phyloP scores from a whole-genome alignment of 768 basidiomycete species.

The Phanerodontia chrysosporium region DNA sequence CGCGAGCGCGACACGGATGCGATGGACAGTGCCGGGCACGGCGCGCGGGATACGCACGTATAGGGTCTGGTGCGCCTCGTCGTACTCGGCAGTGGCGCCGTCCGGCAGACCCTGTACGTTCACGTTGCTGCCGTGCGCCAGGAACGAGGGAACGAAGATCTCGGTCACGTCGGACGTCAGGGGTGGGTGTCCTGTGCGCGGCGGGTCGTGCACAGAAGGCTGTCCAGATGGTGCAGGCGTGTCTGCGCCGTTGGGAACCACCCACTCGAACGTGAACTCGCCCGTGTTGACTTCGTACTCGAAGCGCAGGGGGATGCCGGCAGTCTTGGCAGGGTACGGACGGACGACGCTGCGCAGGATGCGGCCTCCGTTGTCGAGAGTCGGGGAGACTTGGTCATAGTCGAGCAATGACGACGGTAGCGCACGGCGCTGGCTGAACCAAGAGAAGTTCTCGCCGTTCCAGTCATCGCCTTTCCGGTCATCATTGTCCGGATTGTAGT shows the following conservation, averaged over 20 bases:
- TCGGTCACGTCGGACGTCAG: slow-evolving; percentile 69
- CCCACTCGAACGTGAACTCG: slow-evolving; percentile 63
- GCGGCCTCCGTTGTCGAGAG: slow-evolving; percentile 79
- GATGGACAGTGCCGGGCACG: slow-evolving; percentile 42
- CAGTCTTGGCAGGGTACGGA: slow-evolving; percentile 88
- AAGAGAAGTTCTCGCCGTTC: slow-evolving; percentile 98
- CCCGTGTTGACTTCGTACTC: slow-evolving; percentile 79
- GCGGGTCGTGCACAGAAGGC: slow-evolving; percentile 30
- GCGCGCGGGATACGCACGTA: slow-evolving; percentile 50
- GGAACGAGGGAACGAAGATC: slow-evolving; percentile 68
- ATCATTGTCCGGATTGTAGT: slow-evolving; percentile 85
- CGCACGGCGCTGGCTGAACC: slow-evolving; percentile 70
- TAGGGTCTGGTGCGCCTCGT: slow-evolving; percentile 67
- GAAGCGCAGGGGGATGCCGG: slow-evolving; percentile 73
- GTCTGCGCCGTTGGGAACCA: slow-evolving; percentile 26
- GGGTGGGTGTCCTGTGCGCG: slow-evolving; percentile 33
- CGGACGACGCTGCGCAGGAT: slow-evolving; percentile 78
- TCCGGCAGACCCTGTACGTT: slow-evolving; percentile 51
- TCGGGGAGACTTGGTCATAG: slow-evolving; percentile 56
- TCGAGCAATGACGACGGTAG: slow-evolving; percentile 52
- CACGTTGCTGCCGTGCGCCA: slow-evolving; percentile 55
- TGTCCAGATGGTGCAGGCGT: background rate
- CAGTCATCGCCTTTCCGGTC: slow-evolving; percentile 81
- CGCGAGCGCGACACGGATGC: slow-evolving; percentile 48
- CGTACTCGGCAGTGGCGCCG: slow-evolving; percentile 53